Base-by-base conservation (phyloP, 306 rosid genomes). In the Trifolium subterraneum region DNA sequence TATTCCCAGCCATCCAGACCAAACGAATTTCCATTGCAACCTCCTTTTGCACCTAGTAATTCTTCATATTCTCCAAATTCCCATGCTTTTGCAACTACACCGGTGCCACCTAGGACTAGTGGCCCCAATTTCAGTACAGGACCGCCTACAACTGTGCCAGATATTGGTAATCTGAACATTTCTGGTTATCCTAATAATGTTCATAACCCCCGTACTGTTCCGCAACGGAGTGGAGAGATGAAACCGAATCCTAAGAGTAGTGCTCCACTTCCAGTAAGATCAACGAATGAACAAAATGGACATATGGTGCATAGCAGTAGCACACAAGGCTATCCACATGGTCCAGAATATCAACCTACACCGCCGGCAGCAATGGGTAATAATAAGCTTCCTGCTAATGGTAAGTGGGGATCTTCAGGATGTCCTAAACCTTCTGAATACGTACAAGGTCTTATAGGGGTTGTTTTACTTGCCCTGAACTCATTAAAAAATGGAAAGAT, bases 381-480 rank as follows among this genome's bases (percentile, higher is more conserved):
- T 55, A 89, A 81, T 74, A 79, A 74, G 38, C 66, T 23, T 77
- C 79, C 90, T 69, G 73, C 70, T 77, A 87, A 83, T 82, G 93
- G 86, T 72, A 71, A 2, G 10, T 91, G 93, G 97, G 98, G 98
- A 73, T 71, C 92, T 65, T 83, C 75, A 29, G 98, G 97, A 51
- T 67, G 84, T 56, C 86, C 90, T 60, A 82, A 86, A 72, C 96
- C 98, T 60, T 84, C 98, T 31, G 92, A 90, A 60, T 81, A 79
- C 42, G 91, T 88, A 60, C 96, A 93, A 83, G 91, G 97, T 60
- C 93, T 87, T 81, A 89, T 90, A 35, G 93, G 98, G 5, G 86
- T 93, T 80, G 89, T 93, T 76, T 83, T 93, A 80, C 90, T 86
- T 76, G 84, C 98, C 75, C 83, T 93, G 68, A 88, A 86, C 83